A percentile compares a stretch with the other conserved stretches of the same genome.
Evolutionary conservation across 2,329 filamentous ascomycete genomes (phyloP).

Genomic region (Microsporum audouinii): DNA sequence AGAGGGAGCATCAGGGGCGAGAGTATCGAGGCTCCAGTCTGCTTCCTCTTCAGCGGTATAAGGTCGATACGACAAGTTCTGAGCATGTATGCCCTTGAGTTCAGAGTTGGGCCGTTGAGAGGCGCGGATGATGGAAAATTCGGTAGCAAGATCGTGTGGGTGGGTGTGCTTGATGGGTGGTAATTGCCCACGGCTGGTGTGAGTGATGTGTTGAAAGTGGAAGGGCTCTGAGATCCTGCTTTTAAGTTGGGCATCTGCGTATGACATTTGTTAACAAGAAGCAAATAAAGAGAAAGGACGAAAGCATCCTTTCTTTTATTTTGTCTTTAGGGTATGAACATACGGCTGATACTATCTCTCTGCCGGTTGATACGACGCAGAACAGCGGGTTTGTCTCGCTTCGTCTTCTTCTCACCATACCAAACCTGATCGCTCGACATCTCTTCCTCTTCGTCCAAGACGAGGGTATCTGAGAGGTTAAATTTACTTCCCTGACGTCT

Average conservation of each 20-base stretch:
- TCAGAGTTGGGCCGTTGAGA: conserved; percentile 40
- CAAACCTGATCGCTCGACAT: conserved; percentile 22
- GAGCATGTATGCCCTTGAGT: conserved; percentile 43
- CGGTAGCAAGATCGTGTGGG: conserved; percentile 41
- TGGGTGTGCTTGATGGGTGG: conserved; percentile 41
- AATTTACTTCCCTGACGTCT: conserved; percentile 38
- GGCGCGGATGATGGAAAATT: conserved; percentile 44
- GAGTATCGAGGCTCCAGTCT: conserved; percentile 6
- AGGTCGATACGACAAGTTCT: conserved; percentile 34
- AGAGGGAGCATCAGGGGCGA: conserved; percentile 12
- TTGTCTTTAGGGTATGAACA: conserved; percentile 16
- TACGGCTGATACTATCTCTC: conserved; percentile 27
- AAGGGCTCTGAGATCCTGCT: conserved; percentile 50
- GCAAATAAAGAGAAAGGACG: background rate
- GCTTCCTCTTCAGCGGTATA: conserved; percentile 23
- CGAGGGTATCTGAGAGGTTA: conserved; percentile 29
- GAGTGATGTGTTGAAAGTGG: conserved; percentile 53
- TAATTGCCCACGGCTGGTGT: conserved; percentile 46
- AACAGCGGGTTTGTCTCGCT: conserved; percentile 16
- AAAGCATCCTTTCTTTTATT: background rate
- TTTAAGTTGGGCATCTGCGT: conserved; percentile 34
- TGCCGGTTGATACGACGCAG: conserved; percentile 25
- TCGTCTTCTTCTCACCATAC: conserved; percentile 19
- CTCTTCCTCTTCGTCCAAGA: conserved; percentile 31
- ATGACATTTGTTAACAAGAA: background rate